These are phyloP conservation scores for Sphaerosporella brunnea DNA, from an alignment of 495 filamentous ascomycete species.

Conservation along the genomic window DNA sequence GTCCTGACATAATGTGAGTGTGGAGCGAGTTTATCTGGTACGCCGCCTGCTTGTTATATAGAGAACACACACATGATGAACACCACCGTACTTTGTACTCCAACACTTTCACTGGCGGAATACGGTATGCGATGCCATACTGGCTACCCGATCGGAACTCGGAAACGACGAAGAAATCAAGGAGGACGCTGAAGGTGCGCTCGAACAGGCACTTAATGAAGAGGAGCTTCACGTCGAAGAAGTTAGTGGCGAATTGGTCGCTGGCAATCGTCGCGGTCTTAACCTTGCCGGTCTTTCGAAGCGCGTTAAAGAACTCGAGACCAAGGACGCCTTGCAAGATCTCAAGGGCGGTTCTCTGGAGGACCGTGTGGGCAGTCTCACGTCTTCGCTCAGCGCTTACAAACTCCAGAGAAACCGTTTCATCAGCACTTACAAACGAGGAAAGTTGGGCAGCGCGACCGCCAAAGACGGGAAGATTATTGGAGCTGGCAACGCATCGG, in stretches of 20 bases:
- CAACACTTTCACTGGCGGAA: background rate
- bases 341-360: conserved; percentile 6
- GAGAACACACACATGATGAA: no score
- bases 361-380: conserved; percentile 11
- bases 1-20: no score
- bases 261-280: background rate
- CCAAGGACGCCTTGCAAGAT: background rate
- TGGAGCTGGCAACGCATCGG: no score
- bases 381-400: background rate
- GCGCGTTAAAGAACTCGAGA: background rate
- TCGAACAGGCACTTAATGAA: conserved; percentile 2
- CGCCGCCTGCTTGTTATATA: no score
- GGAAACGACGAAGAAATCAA: conserved; percentile 5
- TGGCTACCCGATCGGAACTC: conserved; percentile 5
- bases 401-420: no score
- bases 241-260: background rate
- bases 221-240: conserved; percentile 7
- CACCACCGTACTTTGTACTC: no score
- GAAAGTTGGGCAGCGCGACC: no score
- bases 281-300: background rate
- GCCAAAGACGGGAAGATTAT: no score
- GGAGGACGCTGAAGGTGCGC: conserved; percentile 4
- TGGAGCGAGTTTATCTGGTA: no score
- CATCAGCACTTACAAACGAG: no score
- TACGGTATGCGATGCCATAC: conserved; percentile 8